These are phyloP conservation scores for Lathyrus aphaca DNA, from an alignment of 306 rosid species.

Conservation along the genomic window DNA sequence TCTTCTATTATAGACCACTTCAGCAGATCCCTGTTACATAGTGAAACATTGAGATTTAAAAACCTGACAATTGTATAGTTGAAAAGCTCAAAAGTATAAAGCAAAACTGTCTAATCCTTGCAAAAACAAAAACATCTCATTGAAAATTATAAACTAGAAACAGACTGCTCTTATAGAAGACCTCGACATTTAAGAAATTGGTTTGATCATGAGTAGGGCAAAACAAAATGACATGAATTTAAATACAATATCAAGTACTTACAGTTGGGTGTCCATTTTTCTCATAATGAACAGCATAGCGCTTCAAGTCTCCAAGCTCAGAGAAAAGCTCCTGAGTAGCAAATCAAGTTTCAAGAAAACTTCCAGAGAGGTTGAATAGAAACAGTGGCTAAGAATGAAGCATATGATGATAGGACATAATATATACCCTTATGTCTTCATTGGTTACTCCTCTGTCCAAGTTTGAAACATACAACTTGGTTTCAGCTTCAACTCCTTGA, in stretches of 20 bases:
- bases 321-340: constrained; percentile 94
- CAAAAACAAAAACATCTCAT: not conserved
- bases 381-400: constrained; percentile 56
- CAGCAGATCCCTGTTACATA: constrained; percentile 85
- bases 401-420: constrained; percentile 53
- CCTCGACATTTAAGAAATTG: not conserved
- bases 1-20: constrained; percentile 86
- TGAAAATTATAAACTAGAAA: not conserved
- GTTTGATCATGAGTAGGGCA: not conserved
- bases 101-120: not conserved
- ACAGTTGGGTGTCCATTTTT: constrained; percentile 87
- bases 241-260: constrained; percentile 43
- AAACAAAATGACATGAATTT: not conserved
- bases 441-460: constrained; percentile 96
- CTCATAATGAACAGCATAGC: constrained; percentile 90
- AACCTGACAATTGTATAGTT: not conserved
- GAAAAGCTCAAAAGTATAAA: too few species aligned
- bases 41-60: not conserved
- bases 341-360: constrained; percentile 65
- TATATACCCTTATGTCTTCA: constrained; percentile 96
- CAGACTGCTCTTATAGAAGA: not conserved
- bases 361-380: constrained; percentile 48
- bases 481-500: constrained; percentile 84
- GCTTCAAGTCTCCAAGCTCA: constrained; percentile 88
- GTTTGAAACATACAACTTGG: constrained; percentile 92